A percentile compares a stretch with the other conserved stretches of the same genome.
Evolutionary conservation across 2,329 filamentous ascomycete genomes (phyloP).

Genomic region (Pleurostoma richardsiae): DNA sequence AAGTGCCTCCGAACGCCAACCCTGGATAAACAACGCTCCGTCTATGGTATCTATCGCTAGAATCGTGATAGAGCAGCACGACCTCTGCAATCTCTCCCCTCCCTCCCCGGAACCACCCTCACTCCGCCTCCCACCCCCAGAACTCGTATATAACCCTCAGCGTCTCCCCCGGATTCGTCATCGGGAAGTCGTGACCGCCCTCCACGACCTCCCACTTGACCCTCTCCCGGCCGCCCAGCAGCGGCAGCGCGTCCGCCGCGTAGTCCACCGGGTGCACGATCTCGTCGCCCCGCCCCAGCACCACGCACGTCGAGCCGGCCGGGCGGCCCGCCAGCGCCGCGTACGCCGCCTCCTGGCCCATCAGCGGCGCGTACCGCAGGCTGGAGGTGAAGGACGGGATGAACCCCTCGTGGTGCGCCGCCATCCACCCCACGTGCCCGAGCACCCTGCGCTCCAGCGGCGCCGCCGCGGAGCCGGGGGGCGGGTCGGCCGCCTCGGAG

Average conservation of each 20-base stretch:
- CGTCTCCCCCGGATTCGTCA: conserved; percentile 44
- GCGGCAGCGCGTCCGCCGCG: conserved; percentile 39
- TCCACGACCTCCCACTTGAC: conserved; percentile 42
- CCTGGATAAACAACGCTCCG: no score
- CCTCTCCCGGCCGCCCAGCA: conserved; percentile 41
- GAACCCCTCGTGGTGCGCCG: conserved; percentile 51
- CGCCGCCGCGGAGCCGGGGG: conserved; percentile 19
- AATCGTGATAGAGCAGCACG: no score
- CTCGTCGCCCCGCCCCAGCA: conserved; percentile 46
- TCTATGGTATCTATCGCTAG: no score
- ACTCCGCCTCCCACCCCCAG: conserved; percentile 27
- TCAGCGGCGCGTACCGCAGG: conserved; percentile 48
- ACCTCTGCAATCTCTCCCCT: no score
- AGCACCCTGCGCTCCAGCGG: conserved; percentile 42
- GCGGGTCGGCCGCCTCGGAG: conserved; percentile 26
- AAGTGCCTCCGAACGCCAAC: no score
- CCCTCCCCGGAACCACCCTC: no score
- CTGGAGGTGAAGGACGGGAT: conserved; percentile 56
- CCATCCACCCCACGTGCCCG: conserved; percentile 53
- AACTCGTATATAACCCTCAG: conserved; percentile 40
- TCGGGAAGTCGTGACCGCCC: conserved; percentile 58
- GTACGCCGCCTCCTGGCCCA: conserved; percentile 48
- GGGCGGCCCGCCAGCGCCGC: conserved; percentile 32
- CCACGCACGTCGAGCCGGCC: conserved; percentile 38
- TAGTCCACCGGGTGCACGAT: conserved; percentile 49